Evolutionary conservation across 345 rosid genomes (phyloP), one percentile per base, ranked within the genome.

Genomic region (Abelmoschus esculentus): DNA sequence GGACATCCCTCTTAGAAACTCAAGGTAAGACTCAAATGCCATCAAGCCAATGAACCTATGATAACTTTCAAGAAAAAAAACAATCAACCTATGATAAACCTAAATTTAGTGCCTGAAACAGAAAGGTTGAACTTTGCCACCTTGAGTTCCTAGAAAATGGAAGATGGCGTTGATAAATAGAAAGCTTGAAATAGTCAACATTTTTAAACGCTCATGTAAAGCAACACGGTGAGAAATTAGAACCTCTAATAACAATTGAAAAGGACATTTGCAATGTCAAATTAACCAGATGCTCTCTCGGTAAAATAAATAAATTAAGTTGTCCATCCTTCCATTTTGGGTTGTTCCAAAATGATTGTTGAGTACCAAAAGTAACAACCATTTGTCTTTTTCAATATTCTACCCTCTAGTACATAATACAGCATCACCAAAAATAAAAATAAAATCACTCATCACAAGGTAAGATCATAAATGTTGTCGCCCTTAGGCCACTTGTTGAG

Each of bases 231-330:
- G 42, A 66, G 22, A 46, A 26, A 6, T 14, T 42, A 65, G 70
- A 66, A 66, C 70, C n/a, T 47, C 8, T 49, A 54, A 66, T 49
- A 66, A 66, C 31, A 9, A 46, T 46, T 65, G 69, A 26, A 65
- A 46, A 65, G 38, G 69, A 44, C 36, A 46, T 44, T 64, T 26
- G 15, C 40, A 66, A 15, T 28, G 32, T 46, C 40, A 47, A 47
- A 66, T 28, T 47, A 49, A 47, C 22, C 8, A 66, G 26, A 46
- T 15, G 7, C 56, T 47, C 56, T 47, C 57, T 49, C 15, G 3
- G 42, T 49, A 49, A 66, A 66, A 66, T 28, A 57, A 28, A 49
- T 29, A 66, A 62, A 62, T 31, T 10, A 62, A 63, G 52, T 22
- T 63, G 11, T 19, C 28, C 53, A 42, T 44, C 42, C 66, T 62